phyloP scores from a whole-genome alignment of 2,329 filamentous ascomycete genomes.

The Coniochaeta sp. region DNA sequence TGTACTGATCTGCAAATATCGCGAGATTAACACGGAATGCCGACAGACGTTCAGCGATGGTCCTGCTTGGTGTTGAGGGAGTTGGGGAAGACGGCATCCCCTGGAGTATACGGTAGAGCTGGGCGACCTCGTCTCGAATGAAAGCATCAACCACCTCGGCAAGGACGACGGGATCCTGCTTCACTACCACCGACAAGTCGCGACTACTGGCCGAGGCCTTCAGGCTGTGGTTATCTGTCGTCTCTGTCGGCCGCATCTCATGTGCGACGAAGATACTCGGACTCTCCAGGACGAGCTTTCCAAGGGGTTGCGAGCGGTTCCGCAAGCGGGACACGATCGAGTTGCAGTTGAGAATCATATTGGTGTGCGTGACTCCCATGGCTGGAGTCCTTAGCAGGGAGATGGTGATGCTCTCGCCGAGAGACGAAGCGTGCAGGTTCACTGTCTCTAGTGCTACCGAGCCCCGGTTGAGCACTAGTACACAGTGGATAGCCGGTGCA shows the following conservation, averaged over 20 bases:
- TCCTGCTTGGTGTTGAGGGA: slow-evolving; percentile 22
- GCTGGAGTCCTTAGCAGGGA: slow-evolving; percentile 56
- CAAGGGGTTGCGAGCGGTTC: slow-evolving; percentile 60
- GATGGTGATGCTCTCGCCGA: slow-evolving; percentile 59
- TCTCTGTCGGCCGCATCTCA: slow-evolving; percentile 35
- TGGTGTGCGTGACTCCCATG: slow-evolving; percentile 38
- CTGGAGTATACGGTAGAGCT: slow-evolving; percentile 52
- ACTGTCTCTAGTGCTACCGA: slow-evolving; percentile 76
- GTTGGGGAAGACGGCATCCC: slow-evolving; percentile 31
- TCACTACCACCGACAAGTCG: slow-evolving; percentile 61
- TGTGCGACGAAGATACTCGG: slow-evolving; percentile 73
- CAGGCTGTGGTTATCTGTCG: slow-evolving; percentile 40
- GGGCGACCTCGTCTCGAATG: slow-evolving; percentile 71
- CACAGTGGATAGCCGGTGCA: slow-evolving; percentile 55
- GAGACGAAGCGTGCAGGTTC: slow-evolving; percentile 65
- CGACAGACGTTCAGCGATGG: slow-evolving; percentile 34
- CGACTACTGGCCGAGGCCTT: slow-evolving; percentile 72
- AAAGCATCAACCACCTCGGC: slow-evolving; percentile 72
- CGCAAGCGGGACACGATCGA: slow-evolving; percentile 61
- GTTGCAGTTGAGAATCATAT: slow-evolving; percentile 63
- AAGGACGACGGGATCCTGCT: slow-evolving; percentile 73
- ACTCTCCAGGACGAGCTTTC: slow-evolving; percentile 55
- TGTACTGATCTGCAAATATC: slow-evolving; percentile 77
- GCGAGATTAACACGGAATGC: slow-evolving; percentile 62
- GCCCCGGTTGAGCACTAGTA: slow-evolving; percentile 65